Percentiles rank a stretch among this genome's conserved stretches.
Evolutionary conservation across 2,329 filamentous ascomycete genomes (phyloP).

Genomic region (Geosmithia morbida): DNA sequence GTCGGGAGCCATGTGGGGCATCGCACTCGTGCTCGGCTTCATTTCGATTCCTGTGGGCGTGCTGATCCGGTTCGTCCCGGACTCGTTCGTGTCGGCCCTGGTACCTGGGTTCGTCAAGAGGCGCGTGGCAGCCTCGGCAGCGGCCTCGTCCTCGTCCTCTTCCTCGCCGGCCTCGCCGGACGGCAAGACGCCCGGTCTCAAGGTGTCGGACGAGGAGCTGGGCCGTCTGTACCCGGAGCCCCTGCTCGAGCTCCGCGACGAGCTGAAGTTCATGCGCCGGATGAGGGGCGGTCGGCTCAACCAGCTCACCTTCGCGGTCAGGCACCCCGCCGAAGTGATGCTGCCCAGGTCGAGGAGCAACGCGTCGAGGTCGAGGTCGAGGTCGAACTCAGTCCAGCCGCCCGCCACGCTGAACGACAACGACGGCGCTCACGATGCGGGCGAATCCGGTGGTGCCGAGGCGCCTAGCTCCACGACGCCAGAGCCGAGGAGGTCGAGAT

Average conservation of each 20-base stretch:
- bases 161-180: neutral
- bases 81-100: conserved; percentile 43
- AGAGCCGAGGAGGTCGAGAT: conserved; percentile 50
- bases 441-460: neutral
- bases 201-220: conserved; percentile 52
- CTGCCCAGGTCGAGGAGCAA: conserved; percentile 48
- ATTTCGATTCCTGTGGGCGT: conserved; percentile 78
- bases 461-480: conserved; percentile 22
- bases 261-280: conserved; percentile 66
- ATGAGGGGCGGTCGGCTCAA: conserved; percentile 73
- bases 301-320: conserved; percentile 64
- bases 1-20: conserved; percentile 68
- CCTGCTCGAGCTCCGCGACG: conserved; percentile 62
- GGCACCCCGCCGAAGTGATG: conserved; percentile 55
- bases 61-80: conserved; percentile 69
- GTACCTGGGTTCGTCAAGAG: conserved; percentile 39
- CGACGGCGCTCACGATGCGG: conserved; percentile 29
- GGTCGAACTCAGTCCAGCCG: conserved; percentile 46
- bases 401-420: conserved; percentile 50
- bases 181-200: conserved; percentile 34
- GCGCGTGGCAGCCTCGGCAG: conserved; percentile 7
- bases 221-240: conserved; percentile 51
- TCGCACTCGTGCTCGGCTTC: conserved; percentile 70
- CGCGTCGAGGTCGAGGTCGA: conserved; percentile 31
- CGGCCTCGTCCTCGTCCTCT: conserved; percentile 3